Base-by-base conservation (phyloP, 2,329 filamentous ascomycete genomes). In the Hypoxylon sp. region DNA sequence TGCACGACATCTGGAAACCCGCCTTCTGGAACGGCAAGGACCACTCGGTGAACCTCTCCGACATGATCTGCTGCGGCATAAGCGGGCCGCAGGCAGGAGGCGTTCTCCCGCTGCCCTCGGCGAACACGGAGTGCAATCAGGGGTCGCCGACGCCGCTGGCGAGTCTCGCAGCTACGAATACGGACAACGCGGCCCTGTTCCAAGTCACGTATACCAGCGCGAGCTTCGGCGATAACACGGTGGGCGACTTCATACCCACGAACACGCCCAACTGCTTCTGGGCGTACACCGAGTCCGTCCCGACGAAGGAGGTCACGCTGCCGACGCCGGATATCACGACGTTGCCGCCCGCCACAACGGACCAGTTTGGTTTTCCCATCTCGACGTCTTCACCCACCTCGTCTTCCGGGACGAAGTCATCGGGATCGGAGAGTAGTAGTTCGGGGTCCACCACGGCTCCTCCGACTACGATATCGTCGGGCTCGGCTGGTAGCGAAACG, bases 141-240 rank as follows among this genome's bases (percentile, higher is more conserved):
- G 66, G 66, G 9, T 45, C 52, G 28, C 64, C 66, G 45, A 69
- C 66, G 42, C 63, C 66, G 7, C 16, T 69, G 45, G 66, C 63
- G 18, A 63, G 59, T 30, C n/a, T 69, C 5, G 66, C 66, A 5
- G 49, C 18, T 6, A 69, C 66, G 6, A 66, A 69, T 32, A 63
- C 59, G 22, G 63, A 64, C 11, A 66, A 69, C 55, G 66, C 66
- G 22, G 52, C 14, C 3, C 44, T 28, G 7, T 69, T 53, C 57
- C 33, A 2, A 4, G 67, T 60, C 49, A 67, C 67, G 40, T 67
- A 67, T 8, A 67, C 64, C 1, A 59, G 52, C 53, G 64, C 64
- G 20, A 64, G 59, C 50, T 69, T 30, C 7, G 66, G 59, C 52
- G 38, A 33, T 11, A 28, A 26, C 22, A 61, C 66, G 14, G 48